Evolutionary conservation across 192 early-diverging fungal genomes (phyloP).

Genomic region (Entomortierella beljakovae): DNA sequence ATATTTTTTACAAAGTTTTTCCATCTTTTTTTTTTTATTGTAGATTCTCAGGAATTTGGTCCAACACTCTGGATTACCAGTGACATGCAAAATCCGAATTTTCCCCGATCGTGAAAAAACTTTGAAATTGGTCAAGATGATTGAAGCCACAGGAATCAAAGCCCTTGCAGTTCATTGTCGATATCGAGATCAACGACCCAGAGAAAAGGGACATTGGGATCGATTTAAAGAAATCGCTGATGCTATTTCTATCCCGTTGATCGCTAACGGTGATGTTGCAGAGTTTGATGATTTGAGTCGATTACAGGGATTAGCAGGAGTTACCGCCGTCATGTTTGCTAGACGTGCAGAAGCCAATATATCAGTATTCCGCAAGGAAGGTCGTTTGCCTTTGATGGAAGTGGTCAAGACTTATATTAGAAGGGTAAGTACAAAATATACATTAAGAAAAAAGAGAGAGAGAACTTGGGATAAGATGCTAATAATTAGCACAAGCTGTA

Average conservation of each 20-base stretch:
- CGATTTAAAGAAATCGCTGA: conserved; percentile 79
- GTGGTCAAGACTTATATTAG: conserved; percentile 76
- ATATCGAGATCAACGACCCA: conserved; percentile 80
- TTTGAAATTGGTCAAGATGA: conserved; percentile 80
- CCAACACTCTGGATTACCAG: conserved; percentile 76
- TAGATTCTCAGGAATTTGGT: conserved; percentile 82
- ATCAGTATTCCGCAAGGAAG: conserved; percentile 84
- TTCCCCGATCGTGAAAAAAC: conserved; percentile 84
- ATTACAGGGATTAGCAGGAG: conserved; percentile 68
- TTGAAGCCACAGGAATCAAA: conserved; percentile 87
- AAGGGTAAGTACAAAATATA: conserved; percentile 50
- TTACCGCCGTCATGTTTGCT: conserved; percentile 88
- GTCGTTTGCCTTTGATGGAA: conserved; percentile 63
- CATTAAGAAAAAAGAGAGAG: background rate
- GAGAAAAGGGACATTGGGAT: conserved; percentile 86
- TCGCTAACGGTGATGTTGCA: conserved; percentile 94
- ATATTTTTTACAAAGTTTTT: background rate
- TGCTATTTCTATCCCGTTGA: conserved; percentile 81
- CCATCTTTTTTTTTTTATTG: background rate
- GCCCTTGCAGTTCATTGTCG: conserved; percentile 94
- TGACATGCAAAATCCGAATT: conserved; percentile 70
- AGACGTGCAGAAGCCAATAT: conserved; percentile 88
- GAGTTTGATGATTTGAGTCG: conserved; percentile 69
- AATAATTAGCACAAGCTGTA: too few species aligned
- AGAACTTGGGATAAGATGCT: too few species aligned